Conservation (phyloP, 192 early-diverging fungal genomes). For the Rhizophlyctis rosea region DNA sequence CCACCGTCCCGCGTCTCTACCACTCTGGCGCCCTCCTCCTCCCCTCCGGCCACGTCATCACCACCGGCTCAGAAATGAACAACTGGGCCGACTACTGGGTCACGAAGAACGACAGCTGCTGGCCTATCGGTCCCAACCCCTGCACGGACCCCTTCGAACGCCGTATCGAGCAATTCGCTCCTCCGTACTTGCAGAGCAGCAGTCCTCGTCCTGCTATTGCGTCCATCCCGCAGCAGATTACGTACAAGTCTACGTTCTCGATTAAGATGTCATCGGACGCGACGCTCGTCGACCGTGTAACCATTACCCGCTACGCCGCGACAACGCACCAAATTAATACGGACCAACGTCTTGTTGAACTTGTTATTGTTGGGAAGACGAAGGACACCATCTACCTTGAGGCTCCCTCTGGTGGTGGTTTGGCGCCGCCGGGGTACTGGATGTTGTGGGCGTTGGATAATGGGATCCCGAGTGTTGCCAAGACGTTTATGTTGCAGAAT, state of each 20-base stretch:
- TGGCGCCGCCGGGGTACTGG: constrained; percentile 41
- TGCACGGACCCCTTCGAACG: constrained; percentile 21
- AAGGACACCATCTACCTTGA: constrained; percentile 13
- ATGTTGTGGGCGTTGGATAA: constrained; percentile 38
- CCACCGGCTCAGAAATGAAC: constrained; percentile 38
- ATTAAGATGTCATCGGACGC: constrained; percentile 17
- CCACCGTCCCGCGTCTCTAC: constrained; percentile 30
- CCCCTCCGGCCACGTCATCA: constrained; percentile 29
- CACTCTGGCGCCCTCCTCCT: constrained; percentile 35
- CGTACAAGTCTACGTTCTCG: constrained; percentile 21
- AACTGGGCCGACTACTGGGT: constrained; percentile 32
- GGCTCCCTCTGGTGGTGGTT: constrained; percentile 24
- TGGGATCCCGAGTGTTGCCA: constrained; percentile 28
- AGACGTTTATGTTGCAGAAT: constrained; percentile 1
- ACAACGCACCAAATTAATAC: constrained; percentile 44
- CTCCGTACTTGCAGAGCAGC: constrained; percentile 12
- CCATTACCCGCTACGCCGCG: constrained; percentile 32
- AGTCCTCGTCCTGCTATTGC: constrained; percentile 7
- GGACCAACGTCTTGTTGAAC: constrained; percentile 42
- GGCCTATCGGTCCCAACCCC: neutral
- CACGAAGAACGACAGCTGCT: neutral
- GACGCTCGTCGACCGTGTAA: constrained; percentile 11
- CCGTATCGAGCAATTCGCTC: constrained; percentile 18
- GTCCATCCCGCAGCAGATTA: constrained; percentile 15
- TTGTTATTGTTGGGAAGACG: constrained; percentile 12